Base-by-base conservation (phyloP, 2,329 filamentous ascomycete genomes). In the Sporothrix sp. region DNA sequence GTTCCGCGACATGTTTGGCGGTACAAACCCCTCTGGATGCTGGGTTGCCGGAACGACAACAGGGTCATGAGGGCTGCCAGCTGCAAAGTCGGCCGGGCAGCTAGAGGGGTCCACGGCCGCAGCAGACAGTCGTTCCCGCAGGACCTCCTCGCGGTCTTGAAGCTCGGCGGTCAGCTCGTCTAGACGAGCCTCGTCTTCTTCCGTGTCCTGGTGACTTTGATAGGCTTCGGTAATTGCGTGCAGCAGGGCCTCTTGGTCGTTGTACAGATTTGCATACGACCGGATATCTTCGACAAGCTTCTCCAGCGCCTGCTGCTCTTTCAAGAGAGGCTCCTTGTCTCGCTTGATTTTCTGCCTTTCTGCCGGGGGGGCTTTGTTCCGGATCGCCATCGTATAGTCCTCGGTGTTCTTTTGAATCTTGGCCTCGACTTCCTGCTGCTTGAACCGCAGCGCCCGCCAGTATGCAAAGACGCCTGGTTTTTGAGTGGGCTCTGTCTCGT, bases 211-310 rank as follows among this genome's bases (percentile, higher is more conserved):
- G 21, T 70, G 70, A 9, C 75, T 68, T 13, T 68, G 69, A 54
- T 78, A 81, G 0, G 72, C 72, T 51, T 73, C 65, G 3, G 68
- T 67, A 44, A 80, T 70, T 46, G 68, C 65, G 42, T 69, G 62
- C 0, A 74, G 65, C 20, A 80, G 61, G 6, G 64, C 59, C 52
- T 79, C 71, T 39, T 69, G 68, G 54, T 72, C 68, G 14, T 62
- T 62, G 36, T 64, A 64, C 11, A 79, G 61, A 3, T 64, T 58
- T 39, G 65, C 64, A 52, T 73, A 74, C 2, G 65, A 63, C 20
- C 68, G 64, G 51, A 73, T 62, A n/a, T 72, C 67, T 8, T 58
- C 62, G 14, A 63, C 60, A 3, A 78, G 61, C 10, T 63, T 58
- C 28, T 70, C 64, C 18, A 79, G 57, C 13, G 66, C 66, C 43